These are phyloP conservation scores for Rhodotorula sp. DNA, from an alignment of 1,284 basidiomycete species.

Conservation along the genomic window DNA sequence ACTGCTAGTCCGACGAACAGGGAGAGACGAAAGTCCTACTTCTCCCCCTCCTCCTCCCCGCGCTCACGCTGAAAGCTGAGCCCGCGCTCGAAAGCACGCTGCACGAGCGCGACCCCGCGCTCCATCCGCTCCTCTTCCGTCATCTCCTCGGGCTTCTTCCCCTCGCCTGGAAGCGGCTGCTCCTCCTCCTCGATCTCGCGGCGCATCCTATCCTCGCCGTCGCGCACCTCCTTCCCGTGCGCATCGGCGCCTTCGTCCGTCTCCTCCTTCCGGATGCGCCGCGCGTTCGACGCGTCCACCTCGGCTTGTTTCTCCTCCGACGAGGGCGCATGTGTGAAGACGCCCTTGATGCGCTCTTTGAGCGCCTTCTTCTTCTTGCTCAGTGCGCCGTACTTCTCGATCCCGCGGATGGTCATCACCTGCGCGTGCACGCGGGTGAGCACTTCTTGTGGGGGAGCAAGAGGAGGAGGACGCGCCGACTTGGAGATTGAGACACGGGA, in stretches of 20 bases:
- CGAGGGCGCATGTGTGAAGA: conserved; percentile 1
- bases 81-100: conserved; percentile 39
- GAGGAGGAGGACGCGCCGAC: conserved; percentile 12
- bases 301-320: conserved; percentile 40
- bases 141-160: conserved; percentile 43
- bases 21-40: neutral
- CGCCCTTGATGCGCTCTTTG: conserved; percentile 22
- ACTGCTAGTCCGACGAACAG: neutral
- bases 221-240: conserved; percentile 28
- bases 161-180: conserved; percentile 40
- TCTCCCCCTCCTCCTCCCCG: neutral
- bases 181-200: conserved; percentile 9
- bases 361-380: conserved; percentile 49
- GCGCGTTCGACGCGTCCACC: conserved; percentile 22
- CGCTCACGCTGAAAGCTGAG: conserved; percentile 3
- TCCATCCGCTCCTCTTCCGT: conserved; percentile 44
- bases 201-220: conserved; percentile 1
- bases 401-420: conserved; percentile 46
- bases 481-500: conserved; percentile 17
- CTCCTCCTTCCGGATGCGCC: conserved; percentile 40
- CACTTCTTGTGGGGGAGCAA: too few relatives aligned
- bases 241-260: conserved; percentile 37
- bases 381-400: conserved; percentile 50
- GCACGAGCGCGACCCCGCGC: conserved; percentile 42
- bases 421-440: conserved; percentile 4